Conservation (phyloP, 176 grass and related monocot species). For the Carex cristatella region DNA sequence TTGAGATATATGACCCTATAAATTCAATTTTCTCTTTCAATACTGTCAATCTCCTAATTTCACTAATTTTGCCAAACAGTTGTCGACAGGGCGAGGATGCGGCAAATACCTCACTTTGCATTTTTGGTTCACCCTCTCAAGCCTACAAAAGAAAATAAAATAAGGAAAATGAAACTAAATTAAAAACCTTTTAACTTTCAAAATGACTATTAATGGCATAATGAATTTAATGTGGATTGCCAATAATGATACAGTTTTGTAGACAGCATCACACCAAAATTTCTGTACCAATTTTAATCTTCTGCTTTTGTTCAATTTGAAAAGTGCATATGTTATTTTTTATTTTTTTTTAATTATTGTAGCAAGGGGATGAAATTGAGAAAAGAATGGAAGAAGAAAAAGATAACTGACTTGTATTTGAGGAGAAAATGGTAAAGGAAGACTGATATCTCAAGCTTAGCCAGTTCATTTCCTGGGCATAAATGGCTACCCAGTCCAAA, state of each 20-base stretch:
- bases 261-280: not conserved
- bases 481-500: conserved; percentile 63
- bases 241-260: not conserved
- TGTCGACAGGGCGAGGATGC: conserved; percentile 67
- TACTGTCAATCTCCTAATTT: conserved; percentile 51
- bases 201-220: not conserved
- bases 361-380: not conserved
- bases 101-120: conserved; percentile 52
- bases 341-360: not conserved
- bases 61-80: conserved; percentile 65
- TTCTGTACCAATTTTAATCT: not conserved
- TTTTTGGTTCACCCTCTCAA: conserved; percentile 43
- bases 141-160: conserved; percentile 29
- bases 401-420: conserved; percentile 52
- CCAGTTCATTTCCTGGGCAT: conserved; percentile 86
- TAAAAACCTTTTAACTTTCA: not conserved
- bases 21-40: conserved; percentile 23
- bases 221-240: not conserved
- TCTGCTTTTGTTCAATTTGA: not conserved
- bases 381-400: not conserved
- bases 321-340: not conserved
- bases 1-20: not conserved
- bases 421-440: conserved; percentile 96
- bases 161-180: not conserved
- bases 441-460: conserved; percentile 93